Percentiles rank a stretch among this genome's conserved stretches.
These are phyloP conservation scores for Alternaria consortialis DNA, from an alignment of 2,329 filamentous ascomycete species.

Conservation along the genomic window DNA sequence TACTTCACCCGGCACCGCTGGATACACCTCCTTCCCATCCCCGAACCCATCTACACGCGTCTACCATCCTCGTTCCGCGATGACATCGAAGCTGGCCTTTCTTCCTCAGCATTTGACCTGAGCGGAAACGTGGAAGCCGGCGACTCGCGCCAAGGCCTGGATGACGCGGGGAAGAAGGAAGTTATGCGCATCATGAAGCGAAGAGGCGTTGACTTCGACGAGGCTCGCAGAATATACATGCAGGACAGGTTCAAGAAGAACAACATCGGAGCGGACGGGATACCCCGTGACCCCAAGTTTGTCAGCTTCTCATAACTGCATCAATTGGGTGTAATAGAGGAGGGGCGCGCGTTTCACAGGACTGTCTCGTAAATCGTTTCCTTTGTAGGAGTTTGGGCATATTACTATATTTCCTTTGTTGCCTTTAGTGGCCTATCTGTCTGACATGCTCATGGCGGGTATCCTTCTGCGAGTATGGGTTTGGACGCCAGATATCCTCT, in stretches of 20 bases:
- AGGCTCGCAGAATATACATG: slow-evolving; percentile 86
- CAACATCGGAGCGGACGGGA: slow-evolving; percentile 86
- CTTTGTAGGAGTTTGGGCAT: slow-evolving; percentile 12
- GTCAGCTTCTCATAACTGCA: slow-evolving; percentile 78
- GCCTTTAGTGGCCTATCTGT: slow-evolving; percentile 9
- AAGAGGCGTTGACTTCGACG: slow-evolving; percentile 83
- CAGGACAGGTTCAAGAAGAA: slow-evolving; percentile 86
- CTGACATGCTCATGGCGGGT: slow-evolving; percentile 6
- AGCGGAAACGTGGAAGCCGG: slow-evolving; percentile 79
- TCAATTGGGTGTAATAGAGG: neutral
- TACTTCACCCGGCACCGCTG: slow-evolving; percentile 84
- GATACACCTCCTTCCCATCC: slow-evolving; percentile 72
- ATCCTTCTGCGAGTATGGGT: slow-evolving; percentile 8
- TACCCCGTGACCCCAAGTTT: slow-evolving; percentile 91
- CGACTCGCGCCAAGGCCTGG: slow-evolving; percentile 81
- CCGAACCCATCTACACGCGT: slow-evolving; percentile 75
- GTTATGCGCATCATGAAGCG: slow-evolving; percentile 92
- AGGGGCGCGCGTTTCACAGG: neutral
- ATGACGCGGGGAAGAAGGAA: slow-evolving; percentile 80
- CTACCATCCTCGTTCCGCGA: slow-evolving; percentile 80
- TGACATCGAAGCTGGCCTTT: slow-evolving; percentile 89
- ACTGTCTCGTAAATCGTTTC: slow-evolving; percentile 10
- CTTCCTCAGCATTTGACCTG: slow-evolving; percentile 84
- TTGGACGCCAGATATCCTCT: slow-evolving; percentile 5
- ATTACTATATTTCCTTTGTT: slow-evolving; percentile 20